Conservation (phyloP, 305 asterid species). For the Solanum chacoense region DNA sequence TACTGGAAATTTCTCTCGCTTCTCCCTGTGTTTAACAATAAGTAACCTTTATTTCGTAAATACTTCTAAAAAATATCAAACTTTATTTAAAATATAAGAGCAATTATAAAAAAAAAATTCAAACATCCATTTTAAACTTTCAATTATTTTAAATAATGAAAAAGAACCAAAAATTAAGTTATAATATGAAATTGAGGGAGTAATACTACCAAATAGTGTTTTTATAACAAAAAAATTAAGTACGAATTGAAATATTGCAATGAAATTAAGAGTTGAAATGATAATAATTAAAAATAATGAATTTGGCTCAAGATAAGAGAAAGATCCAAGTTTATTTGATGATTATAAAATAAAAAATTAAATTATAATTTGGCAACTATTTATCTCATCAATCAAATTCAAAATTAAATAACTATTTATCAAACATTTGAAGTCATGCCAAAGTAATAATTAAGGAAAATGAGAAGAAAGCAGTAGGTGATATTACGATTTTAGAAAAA, state of each 20-base stretch:
- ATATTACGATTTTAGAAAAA: background rate
- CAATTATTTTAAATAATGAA: too few species aligned
- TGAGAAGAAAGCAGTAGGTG: background rate
- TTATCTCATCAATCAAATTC: too few species aligned
- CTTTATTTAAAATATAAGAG: too few species aligned
- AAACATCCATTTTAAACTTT: too few species aligned
- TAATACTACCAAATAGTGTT: too few species aligned
- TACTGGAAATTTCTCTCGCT: background rate
- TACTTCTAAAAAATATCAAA: too few species aligned
- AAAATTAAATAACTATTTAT: too few species aligned
- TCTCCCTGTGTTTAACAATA: too few species aligned
- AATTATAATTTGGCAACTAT: background rate
- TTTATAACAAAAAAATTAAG: too few species aligned
- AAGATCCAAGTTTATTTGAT: background rate
- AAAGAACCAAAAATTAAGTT: too few species aligned
- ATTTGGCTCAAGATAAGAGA: background rate
- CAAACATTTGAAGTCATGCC: background rate
- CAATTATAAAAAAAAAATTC: too few species aligned
- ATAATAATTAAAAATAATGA: background rate
- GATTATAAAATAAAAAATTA: background rate
- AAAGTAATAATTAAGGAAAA: background rate
- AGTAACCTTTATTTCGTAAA: too few species aligned
- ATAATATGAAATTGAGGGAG: background rate
- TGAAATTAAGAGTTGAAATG: background rate
- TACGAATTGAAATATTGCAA: background rate